Conservation (phyloP, 1,284 basidiomycete genomes). For the Malassezia slooffiae region DNA sequence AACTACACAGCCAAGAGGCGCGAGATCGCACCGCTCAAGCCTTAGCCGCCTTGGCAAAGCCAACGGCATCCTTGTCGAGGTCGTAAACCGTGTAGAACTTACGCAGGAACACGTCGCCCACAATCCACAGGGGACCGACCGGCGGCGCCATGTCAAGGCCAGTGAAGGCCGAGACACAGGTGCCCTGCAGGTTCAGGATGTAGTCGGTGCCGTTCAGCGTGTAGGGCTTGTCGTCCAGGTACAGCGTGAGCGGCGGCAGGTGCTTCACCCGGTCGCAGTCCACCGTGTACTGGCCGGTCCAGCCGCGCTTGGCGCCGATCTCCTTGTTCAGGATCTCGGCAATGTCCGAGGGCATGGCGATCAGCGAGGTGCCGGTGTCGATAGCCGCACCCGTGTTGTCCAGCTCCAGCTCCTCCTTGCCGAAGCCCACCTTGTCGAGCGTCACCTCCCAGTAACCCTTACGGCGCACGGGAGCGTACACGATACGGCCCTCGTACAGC, state of each 20-base stretch:
- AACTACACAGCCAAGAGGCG: too few relatives aligned
- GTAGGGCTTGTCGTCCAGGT: slow-evolving; percentile 52
- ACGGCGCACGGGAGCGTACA: slow-evolving; percentile 81
- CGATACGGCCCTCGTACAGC: slow-evolving; percentile 71
- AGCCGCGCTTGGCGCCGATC: slow-evolving; percentile 48
- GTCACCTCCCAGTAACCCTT: slow-evolving; percentile 80
- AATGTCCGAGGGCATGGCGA: slow-evolving; percentile 81
- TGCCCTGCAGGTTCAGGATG: slow-evolving; percentile 72
- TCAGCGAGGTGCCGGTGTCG: slow-evolving; percentile 71
- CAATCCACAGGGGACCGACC: slow-evolving; percentile 78
- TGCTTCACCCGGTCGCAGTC: slow-evolving; percentile 72
- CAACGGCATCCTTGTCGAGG: slow-evolving; percentile 68
- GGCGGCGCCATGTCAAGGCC: slow-evolving; percentile 84
- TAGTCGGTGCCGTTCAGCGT: slow-evolving; percentile 75
- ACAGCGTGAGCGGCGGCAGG: slow-evolving; percentile 78
- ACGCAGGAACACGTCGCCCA: slow-evolving; percentile 57
- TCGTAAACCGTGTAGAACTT: slow-evolving; percentile 94
- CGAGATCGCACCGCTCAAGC: too few relatives aligned
- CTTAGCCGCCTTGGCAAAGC: slow-evolving; percentile 61
- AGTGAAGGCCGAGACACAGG: slow-evolving; percentile 88
- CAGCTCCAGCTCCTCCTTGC: slow-evolving; percentile 67
- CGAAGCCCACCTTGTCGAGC: slow-evolving; percentile 48
- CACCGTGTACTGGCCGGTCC: slow-evolving; percentile 50
- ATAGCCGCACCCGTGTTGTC: slow-evolving; percentile 72
- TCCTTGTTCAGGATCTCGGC: slow-evolving; percentile 97